Evolutionary conservation across 2,329 filamentous ascomycete species (phyloP), one percentile per base, ranked within the genome.

Genomic region (Lasiodiplodia sp.): DNA sequence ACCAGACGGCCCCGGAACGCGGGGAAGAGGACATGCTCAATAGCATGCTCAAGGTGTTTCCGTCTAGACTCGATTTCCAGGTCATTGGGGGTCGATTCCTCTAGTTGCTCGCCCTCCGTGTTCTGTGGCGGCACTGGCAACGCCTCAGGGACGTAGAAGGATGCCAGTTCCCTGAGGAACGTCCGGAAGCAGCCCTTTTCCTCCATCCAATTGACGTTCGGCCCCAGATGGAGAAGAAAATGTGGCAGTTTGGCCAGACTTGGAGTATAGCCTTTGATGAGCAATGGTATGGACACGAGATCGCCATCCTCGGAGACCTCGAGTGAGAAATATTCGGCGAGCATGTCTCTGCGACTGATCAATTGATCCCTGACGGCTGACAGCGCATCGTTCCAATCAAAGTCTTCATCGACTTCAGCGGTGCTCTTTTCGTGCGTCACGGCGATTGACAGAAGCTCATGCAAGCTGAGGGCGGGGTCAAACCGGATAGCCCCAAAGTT

Each of bases 401-500:
- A 87, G n/a, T 88, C 86, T 28, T 85, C 79, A 12, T 77, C 74
- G 16, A 76, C 72, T 18, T 78, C 77, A 5, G 31, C 78, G 60
- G 71, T 51, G 5, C 7, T 21, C 51, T 88, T 88, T 76, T 97
- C 92, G 38, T 89, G 83, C 56, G 92, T 87, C 1, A 90, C 92
- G 1, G 89, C 95, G 52, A 97, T 86, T 14, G 83, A 81, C 16
- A 99, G 85, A 6, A 98, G 79, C 68, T 92, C 88, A 4, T 85
- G 82, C 5, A 99, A 81, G 69, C 89, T 85, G 0, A 97, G 86
- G 0, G 93, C 87, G 2, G 93, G 92, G 60, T 89, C 87, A 74
- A 99, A 93, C 12, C 88, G 89, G 69, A 99, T 94, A 25, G 85
- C 80, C 2, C 96, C 96, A 75, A 97, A 97, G 77, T 99, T 99